Base-by-base conservation (phyloP, 164 flowering plant genomes). In the Protea cynaroides region DNA sequence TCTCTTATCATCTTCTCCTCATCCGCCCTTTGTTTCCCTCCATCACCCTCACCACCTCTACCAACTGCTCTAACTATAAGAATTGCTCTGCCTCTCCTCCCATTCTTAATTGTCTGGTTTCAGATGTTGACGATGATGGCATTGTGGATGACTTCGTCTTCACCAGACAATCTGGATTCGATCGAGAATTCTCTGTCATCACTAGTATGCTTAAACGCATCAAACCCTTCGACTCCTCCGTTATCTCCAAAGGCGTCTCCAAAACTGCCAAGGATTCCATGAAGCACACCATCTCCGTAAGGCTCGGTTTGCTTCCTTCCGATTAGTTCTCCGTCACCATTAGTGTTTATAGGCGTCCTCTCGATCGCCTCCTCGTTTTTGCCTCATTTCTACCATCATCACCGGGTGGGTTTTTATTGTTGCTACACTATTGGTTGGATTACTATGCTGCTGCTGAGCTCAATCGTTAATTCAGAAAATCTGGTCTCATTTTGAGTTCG, bases 221-320 rank as follows among this genome's bases (percentile, higher is more conserved):
- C 57, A 84, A 86, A 63, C 93, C 91, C 0, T 77, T 91, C 1
- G 96, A 91, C 55, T 81, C 73, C 12, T 81, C 91, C 59, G 79
- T 79, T 40, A 83, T 91, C 52, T 81, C 89, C 65, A 78, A 91
- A 62, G 90, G 91, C 54, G 87, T 88, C 44, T 86, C 97, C 0
- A 81, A 76, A 8, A 62, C 83, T 13, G 90, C 96, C 34, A 88
- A 73, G 78, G 95, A 88, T 63, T 85, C 93, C n/a, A 91, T 91
- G 97, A 91, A 88, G 76, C 82, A 82, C 75, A 88, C 96, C 25
- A 86, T 91, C 51, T 87, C 95, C 6, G 74, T 86, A 10, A 91
- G 88, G 93, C 82, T 91, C 0, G 96, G 97, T 1, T 71, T 88
- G 65, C 84, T 91, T 14, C 97, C 97, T 0, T 91, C 97, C 9